A percentile compares a stretch with the other conserved stretches of the same genome.
These are phyloP conservation scores for Aspergillus transmontanensis DNA, from an alignment of 2,329 filamentous ascomycete species.

Conservation along the genomic window DNA sequence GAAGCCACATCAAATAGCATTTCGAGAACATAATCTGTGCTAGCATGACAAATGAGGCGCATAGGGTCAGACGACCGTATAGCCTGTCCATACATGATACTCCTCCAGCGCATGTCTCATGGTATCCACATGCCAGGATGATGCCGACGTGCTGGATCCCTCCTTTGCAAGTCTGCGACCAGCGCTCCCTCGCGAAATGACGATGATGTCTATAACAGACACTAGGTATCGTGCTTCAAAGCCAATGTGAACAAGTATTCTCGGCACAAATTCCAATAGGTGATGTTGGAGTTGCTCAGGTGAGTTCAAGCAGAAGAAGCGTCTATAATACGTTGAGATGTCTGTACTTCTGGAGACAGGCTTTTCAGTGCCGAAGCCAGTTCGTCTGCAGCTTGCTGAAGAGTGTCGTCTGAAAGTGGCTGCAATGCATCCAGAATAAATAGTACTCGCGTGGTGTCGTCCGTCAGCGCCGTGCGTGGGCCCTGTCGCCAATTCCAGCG, in stretches of 20 bases:
- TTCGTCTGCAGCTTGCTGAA: not conserved
- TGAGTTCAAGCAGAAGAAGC: not conserved
- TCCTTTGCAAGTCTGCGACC: no score
- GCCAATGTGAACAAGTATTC: not conserved
- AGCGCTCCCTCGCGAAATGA: no score
- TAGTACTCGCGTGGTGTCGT: slow-evolving; percentile 30
- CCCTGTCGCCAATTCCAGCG: slow-evolving; percentile 47
- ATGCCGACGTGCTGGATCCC: no score
- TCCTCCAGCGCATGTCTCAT: no score
- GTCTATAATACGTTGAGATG: not conserved
- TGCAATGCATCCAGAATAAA: not conserved
- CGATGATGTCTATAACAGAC: no score
- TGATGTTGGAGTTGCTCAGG: accelerated
- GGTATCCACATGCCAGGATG: no score
- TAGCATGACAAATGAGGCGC: no score
- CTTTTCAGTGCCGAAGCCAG: not conserved
- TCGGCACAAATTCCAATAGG: not conserved
- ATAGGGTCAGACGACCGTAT: no score
- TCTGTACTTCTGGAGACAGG: not conserved
- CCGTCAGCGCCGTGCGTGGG: slow-evolving; percentile 37
- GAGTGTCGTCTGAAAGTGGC: not conserved
- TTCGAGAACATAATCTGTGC: no score
- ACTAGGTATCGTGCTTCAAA: not conserved
- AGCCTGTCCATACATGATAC: no score
- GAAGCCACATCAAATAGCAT: no score